phyloP scores from a whole-genome alignment of 2,329 filamentous ascomycete genomes.

The Simplicillium sp. region DNA sequence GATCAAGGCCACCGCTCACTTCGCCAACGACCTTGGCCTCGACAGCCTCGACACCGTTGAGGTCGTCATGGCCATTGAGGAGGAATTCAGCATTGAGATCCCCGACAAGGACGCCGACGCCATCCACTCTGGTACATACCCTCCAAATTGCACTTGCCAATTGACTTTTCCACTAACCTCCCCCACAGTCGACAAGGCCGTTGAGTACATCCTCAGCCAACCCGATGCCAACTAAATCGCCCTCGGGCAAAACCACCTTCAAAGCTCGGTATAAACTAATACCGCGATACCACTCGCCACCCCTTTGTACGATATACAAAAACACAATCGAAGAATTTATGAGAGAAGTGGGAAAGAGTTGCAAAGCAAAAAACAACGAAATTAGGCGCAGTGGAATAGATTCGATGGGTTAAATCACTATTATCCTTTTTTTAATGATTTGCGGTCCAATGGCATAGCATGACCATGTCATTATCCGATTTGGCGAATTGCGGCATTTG shows the following conservation, averaged over 20 bases:
- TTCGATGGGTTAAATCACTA: too few species aligned
- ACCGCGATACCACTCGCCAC: too few species aligned
- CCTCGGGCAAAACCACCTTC: background rate
- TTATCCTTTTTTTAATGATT: too few species aligned
- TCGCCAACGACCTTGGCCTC: conserved; percentile 92
- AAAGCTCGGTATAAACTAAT: too few species aligned
- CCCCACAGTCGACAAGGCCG: conserved; percentile 74
- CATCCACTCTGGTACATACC: conserved; percentile 78
- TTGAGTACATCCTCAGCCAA: conserved; percentile 87
- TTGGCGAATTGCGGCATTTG: background rate
- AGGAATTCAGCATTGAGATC: conserved; percentile 88
- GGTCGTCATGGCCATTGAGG: conserved; percentile 99
- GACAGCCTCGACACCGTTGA: conserved; percentile 98
- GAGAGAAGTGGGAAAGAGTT: too few species aligned
- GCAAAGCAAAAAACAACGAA: too few species aligned
- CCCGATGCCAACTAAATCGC: conserved; percentile 67
- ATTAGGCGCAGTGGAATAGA: too few species aligned
- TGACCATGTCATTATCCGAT: too few species aligned
- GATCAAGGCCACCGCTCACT: conserved; percentile 81
- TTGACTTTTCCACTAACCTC: conserved; percentile 5
- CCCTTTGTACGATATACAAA: too few species aligned
- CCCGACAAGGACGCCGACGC: conserved; percentile 93
- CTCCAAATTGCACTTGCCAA: background rate
- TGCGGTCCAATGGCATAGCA: too few species aligned
- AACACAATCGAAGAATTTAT: too few species aligned